Base-by-base conservation (phyloP, 495 filamentous ascomycete species). In the Penicillium antarcticum region DNA sequence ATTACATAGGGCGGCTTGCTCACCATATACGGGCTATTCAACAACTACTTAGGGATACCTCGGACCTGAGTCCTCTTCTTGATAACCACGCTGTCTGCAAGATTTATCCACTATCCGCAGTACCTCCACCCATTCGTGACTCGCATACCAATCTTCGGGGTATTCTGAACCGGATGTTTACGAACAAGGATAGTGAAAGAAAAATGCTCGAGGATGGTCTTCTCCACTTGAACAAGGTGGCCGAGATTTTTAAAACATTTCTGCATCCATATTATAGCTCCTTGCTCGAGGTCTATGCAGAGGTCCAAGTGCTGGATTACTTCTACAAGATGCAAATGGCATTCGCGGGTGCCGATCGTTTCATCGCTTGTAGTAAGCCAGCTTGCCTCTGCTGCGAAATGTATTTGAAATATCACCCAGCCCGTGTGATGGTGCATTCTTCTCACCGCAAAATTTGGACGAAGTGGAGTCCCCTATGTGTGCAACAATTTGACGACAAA, bases 301-400 rank as follows among this genome's bases (percentile, higher is more conserved):
- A 67, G 54, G 38, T 64, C 16, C 52, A 43, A 24, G 42, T 62
- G 9, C 45, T 62, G 3, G 63, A 67, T 32, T 29, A 53, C 32
- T 64, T 62, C 32, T 50, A 64, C 56, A 36, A n/a, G 29, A 51
- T 34, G 16, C 23, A 43, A 4, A 31, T 62, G 7, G 31, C 23
- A 11, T 67, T 67, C 37, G 55, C 55, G 4, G 52, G 50, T 18
- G 36, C 43, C 12, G 61, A 67, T 43, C 41, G 43, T 37, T 67
- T 55, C 24, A 52, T 67, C 43, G 61, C 55, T 37, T 67, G 61
- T 31, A 67, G 63, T 31, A 67, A 64, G 41, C 60, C 60, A 29
- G 57, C 63, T 29, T 67, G 63, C 45, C 56, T 62, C 18, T 64
- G 58, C 36, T 67, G 61, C 38, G 59, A 59, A 43, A 50, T 61